These are phyloP conservation scores for Bipolaris oryzae DNA, from an alignment of 2,329 filamentous ascomycete species.

Conservation along the genomic window DNA sequence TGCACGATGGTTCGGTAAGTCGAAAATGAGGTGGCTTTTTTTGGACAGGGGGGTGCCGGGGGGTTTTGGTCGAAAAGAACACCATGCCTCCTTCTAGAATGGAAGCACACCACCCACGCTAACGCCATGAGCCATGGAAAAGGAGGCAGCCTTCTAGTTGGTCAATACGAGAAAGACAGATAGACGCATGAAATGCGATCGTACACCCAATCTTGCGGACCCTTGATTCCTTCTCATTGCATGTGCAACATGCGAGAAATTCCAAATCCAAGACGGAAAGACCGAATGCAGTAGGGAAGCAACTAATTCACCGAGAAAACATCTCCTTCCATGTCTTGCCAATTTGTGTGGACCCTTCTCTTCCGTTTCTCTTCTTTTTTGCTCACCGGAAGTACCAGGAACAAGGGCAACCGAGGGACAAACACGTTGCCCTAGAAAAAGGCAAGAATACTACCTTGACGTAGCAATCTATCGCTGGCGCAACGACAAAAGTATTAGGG, in stretches of 20 bases:
- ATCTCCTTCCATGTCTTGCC: background rate
- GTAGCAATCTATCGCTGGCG: background rate
- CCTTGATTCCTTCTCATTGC: too few species aligned
- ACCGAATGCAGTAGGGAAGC: background rate
- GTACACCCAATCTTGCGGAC: background rate
- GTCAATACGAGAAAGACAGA: too few species aligned
- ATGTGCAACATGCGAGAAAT: too few species aligned
- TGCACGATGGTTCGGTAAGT: conserved; percentile 3
- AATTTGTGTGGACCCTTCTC: background rate
- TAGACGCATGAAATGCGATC: too few species aligned
- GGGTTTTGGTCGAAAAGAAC: background rate
- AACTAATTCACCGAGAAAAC: background rate
- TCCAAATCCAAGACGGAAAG: background rate
- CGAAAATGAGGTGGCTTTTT: conserved; percentile 2
- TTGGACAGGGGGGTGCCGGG: background rate
- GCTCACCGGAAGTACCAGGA: background rate
- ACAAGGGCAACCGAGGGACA: background rate
- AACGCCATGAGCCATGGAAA: background rate
- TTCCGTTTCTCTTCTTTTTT: background rate
- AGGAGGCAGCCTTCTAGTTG: background rate
- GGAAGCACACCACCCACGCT: background rate
- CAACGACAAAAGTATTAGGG: too few species aligned
- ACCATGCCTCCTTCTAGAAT: background rate
- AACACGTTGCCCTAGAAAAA: background rate
- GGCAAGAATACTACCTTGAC: background rate